These are phyloP conservation scores for Talaromyces adpressus DNA, from an alignment of 495 filamentous ascomycete species.

Conservation along the genomic window DNA sequence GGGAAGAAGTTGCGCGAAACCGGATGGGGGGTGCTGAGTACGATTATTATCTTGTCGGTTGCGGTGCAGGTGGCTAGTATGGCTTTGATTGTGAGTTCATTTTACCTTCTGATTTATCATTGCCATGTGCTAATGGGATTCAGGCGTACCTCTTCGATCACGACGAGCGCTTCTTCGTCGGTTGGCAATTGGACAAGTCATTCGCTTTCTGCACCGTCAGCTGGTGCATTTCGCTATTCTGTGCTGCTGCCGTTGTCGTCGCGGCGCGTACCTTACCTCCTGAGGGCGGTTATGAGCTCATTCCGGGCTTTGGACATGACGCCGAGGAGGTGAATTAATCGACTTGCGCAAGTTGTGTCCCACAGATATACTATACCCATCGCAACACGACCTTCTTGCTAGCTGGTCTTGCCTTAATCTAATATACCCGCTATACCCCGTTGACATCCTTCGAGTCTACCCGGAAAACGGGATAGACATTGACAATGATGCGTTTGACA, in stretches of 20 bases:
- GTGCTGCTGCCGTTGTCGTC: slow-evolving; percentile 52
- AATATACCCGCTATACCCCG: neutral
- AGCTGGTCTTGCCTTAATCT: neutral
- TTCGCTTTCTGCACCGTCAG: slow-evolving; percentile 73
- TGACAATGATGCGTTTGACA: neutral
- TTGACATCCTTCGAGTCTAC: neutral
- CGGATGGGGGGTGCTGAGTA: slow-evolving; percentile 69
- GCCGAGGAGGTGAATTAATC: neutral
- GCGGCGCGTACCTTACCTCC: slow-evolving; percentile 62
- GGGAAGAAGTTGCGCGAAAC: slow-evolving; percentile 67
- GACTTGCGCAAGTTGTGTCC: neutral
- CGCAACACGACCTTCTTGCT: neutral
- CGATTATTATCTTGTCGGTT: slow-evolving; percentile 54
- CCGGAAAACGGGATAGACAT: neutral
- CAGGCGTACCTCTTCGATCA: slow-evolving; percentile 79
- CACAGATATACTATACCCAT: neutral
- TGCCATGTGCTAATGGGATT: neutral
- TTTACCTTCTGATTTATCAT: too few relatives aligned
- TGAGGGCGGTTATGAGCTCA: slow-evolving; percentile 81
- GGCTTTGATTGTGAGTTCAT: slow-evolving; percentile 66
- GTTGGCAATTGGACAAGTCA: slow-evolving; percentile 73
- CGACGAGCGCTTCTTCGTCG: slow-evolving; percentile 78
- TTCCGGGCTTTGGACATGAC: slow-evolving; percentile 34
- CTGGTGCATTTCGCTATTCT: slow-evolving; percentile 57
- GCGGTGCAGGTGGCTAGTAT: slow-evolving; percentile 60